A percentile compares a stretch with the other conserved stretches of the same genome.
These are phyloP conservation scores for Nannochloris sp. DNA, from an alignment of 139 green algal species.

Conservation along the genomic window DNA sequence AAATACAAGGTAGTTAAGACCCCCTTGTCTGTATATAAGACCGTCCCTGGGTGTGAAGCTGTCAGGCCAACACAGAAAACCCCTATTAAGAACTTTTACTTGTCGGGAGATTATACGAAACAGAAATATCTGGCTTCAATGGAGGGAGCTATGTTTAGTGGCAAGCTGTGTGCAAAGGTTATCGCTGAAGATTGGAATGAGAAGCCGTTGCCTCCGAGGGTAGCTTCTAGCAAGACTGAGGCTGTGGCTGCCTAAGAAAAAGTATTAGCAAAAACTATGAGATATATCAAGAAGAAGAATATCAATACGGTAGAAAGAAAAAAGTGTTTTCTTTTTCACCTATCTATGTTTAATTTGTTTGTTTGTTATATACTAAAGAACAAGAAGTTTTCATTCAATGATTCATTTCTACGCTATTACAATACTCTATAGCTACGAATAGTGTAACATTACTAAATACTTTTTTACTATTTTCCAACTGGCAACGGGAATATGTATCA, in stretches of 20 bases:
- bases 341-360: not conserved
- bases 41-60: constrained; percentile 81
- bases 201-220: not conserved
- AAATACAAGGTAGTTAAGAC: constrained; percentile 98
- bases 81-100: constrained; percentile 84
- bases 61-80: constrained; percentile 49
- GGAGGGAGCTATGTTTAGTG: constrained; percentile 93
- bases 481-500: no score
- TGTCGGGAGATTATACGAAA: constrained; percentile 95
- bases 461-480: no score
- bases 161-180: constrained; percentile 73
- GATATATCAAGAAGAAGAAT: no score
- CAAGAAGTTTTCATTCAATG: no score
- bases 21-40: constrained; percentile 83
- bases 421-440: no score
- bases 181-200: constrained; percentile 48
- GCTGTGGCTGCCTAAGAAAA: not conserved
- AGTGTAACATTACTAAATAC: no score
- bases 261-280: no score
- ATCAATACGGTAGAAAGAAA: no score
- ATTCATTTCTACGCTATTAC: no score
- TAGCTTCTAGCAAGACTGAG: not conserved
- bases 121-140: constrained; percentile 97
- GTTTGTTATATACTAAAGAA: not conserved
- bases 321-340: not conserved